phyloP scores from a whole-genome alignment of 352 stramenopile genomes.

The Phytophthora agathidicida region DNA sequence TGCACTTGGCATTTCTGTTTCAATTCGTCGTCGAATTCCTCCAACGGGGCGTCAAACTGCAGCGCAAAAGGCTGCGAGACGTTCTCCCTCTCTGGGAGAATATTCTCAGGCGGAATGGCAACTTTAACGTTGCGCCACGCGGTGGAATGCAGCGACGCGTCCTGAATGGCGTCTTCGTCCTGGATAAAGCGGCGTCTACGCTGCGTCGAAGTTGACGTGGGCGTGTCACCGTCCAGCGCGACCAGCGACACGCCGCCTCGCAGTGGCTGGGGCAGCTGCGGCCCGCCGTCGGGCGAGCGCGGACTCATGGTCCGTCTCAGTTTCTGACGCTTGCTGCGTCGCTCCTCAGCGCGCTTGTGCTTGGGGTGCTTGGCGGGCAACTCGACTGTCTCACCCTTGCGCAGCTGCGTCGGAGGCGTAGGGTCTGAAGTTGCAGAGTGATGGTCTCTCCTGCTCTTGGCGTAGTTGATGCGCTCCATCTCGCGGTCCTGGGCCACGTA shows the following conservation, averaged over 20 bases:
- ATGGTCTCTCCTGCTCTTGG: conserved; percentile 31
- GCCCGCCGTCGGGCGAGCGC: conserved; percentile 47
- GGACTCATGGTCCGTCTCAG: conserved; percentile 51
- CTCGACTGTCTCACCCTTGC: conserved; percentile 49
- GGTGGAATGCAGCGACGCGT: conserved; percentile 60
- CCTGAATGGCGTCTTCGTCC: conserved; percentile 48
- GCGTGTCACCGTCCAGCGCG: conserved; percentile 22
- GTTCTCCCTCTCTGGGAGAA: conserved; percentile 38
- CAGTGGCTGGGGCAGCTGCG: conserved; percentile 24
- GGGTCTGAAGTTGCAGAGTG: too few relatives aligned
- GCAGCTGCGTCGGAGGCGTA: conserved; percentile 18
- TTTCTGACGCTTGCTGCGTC: conserved; percentile 54
- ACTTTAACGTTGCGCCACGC: conserved; percentile 64
- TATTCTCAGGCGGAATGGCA: conserved; percentile 36
- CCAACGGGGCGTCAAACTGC: conserved; percentile 45
- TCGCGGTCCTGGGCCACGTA: conserved; percentile 63
- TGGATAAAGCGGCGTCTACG: conserved; percentile 32
- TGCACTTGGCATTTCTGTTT: conserved; percentile 38
- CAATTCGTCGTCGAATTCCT: conserved; percentile 42
- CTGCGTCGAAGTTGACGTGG: not conserved
- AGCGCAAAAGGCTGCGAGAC: conserved; percentile 41
- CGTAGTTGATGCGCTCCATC: conserved; percentile 48
- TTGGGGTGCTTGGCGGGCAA: conserved; percentile 33
- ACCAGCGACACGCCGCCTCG: conserved; percentile 28
- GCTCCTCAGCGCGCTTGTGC: conserved; percentile 56